These are phyloP conservation scores for Emydomyces testavorans DNA, from an alignment of 2,329 filamentous ascomycete species.

Conservation along the genomic window DNA sequence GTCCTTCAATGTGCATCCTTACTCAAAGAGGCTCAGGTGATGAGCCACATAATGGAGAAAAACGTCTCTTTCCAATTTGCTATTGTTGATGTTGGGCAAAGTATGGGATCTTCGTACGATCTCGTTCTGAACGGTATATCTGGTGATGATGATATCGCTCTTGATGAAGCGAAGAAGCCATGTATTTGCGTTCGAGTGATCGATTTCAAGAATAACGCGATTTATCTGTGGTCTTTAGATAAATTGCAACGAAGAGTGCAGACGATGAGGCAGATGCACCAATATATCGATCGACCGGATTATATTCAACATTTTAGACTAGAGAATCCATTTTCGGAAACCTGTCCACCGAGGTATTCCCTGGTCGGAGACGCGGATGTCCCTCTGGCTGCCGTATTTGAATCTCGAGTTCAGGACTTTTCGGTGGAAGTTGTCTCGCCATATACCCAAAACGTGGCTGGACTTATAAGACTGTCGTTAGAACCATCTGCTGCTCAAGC, in stretches of 20 bases:
- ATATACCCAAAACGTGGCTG: conserved; percentile 80
- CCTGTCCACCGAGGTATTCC: conserved; percentile 83
- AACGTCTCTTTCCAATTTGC: conserved; percentile 90
- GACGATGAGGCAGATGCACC: conserved; percentile 91
- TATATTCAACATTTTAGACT: conserved; percentile 87
- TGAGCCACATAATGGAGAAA: conserved; percentile 94
- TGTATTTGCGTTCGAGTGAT: conserved; percentile 84
- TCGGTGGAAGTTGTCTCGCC: conserved; percentile 81
- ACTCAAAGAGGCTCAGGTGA: conserved; percentile 91
- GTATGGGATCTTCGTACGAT: conserved; percentile 86
- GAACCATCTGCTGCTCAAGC: conserved; percentile 90
- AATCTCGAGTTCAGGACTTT: conserved; percentile 89
- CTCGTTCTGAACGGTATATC: conserved; percentile 86
- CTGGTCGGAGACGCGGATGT: conserved; percentile 88
- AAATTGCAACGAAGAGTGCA: conserved; percentile 80
- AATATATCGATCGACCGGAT: conserved; percentile 90
- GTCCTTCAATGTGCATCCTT: conserved; percentile 77
- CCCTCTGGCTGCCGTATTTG: conserved; percentile 82
- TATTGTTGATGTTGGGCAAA: conserved; percentile 78
- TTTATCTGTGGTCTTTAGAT: conserved; percentile 87
- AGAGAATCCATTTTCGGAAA: conserved; percentile 85
- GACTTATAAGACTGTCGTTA: conserved; percentile 78
- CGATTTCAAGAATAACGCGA: conserved; percentile 74
- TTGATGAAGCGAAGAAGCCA: conserved; percentile 74
- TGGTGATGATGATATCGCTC: conserved; percentile 68